Conservation (phyloP, 2,329 filamentous ascomycete genomes). For the Pseudogymnoascus destructans region DNA sequence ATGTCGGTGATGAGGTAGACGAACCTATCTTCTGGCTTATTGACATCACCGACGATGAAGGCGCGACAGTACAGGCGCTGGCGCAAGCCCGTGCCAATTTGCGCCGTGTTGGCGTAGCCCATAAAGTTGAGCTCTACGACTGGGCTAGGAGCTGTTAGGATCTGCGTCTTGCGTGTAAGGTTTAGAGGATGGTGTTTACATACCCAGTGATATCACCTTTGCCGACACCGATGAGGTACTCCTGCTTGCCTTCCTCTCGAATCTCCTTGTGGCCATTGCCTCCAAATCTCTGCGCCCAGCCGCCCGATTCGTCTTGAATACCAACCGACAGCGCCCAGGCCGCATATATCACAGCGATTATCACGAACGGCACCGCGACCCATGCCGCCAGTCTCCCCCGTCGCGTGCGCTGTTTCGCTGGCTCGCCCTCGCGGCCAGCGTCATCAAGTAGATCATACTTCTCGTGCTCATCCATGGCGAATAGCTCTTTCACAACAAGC, state of each 20-base stretch:
- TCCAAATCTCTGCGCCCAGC: not conserved
- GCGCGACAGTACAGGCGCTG: constrained; percentile 81
- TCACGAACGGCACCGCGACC: not conserved
- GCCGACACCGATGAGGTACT: constrained; percentile 53
- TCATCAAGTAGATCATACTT: constrained; percentile 3
- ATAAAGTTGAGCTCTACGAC: constrained; percentile 86
- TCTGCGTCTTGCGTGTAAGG: not conserved
- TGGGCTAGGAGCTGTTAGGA: constrained; percentile 36
- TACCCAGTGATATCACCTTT: constrained; percentile 63
- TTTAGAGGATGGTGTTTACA: constrained; percentile 8
- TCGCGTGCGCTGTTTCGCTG: not conserved
- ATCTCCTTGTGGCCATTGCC: not conserved
- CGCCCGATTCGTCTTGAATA: not conserved
- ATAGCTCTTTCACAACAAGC: constrained; percentile 5
- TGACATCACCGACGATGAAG: constrained; percentile 67
- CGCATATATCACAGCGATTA: constrained; percentile 9
- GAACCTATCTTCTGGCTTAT: constrained; percentile 56
- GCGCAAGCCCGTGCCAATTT: constrained; percentile 70
- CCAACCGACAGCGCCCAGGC: not conserved
- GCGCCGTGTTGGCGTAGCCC: constrained; percentile 78
- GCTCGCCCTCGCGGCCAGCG: not conserved
- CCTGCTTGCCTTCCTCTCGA: constrained; percentile 15
- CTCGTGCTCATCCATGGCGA: constrained; percentile 6
- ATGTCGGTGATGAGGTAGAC: constrained; percentile 82
- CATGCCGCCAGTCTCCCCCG: not conserved